A percentile compares a stretch with the other conserved stretches of the same genome.
Evolutionary conservation across 179 eudicot genomes (phyloP).

Genomic region (Vitellaria paradoxa): DNA sequence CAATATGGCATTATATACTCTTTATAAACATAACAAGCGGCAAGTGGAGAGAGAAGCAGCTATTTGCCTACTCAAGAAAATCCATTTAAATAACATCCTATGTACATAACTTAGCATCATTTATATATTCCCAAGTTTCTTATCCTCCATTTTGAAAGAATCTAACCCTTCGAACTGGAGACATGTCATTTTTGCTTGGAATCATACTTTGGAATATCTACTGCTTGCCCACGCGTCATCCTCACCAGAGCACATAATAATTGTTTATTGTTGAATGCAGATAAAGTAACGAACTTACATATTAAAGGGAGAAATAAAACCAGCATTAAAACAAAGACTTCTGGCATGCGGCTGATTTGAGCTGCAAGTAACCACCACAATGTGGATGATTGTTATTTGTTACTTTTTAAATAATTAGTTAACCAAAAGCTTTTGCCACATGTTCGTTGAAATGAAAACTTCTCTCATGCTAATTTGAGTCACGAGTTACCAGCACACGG

Average conservation of each 20-base stretch:
- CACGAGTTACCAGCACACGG: too few relatives aligned
- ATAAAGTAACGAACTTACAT: background rate
- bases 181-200: slow-evolving; percentile 62
- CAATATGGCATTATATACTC: too few relatives aligned
- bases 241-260: slow-evolving; percentile 63
- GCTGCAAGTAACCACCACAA: background rate
- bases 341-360: slow-evolving; percentile 1
- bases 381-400: background rate
- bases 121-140: background rate
- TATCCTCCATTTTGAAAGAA: background rate
- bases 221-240: slow-evolving; percentile 79
- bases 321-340: background rate
- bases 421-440: background rate
- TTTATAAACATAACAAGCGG: background rate
- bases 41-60: background rate
- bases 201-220: slow-evolving; percentile 87
- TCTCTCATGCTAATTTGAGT: background rate
- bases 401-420: background rate
- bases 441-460: background rate
- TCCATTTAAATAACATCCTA: background rate
- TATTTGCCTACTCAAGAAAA: background rate
- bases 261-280: slow-evolving; percentile 85
- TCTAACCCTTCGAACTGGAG: slow-evolving; percentile 78
- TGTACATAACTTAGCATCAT: too few relatives aligned
- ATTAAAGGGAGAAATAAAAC: too few relatives aligned